Base-by-base conservation (phyloP, 352 stramenopile species). In the Pythium monospermum region DNA sequence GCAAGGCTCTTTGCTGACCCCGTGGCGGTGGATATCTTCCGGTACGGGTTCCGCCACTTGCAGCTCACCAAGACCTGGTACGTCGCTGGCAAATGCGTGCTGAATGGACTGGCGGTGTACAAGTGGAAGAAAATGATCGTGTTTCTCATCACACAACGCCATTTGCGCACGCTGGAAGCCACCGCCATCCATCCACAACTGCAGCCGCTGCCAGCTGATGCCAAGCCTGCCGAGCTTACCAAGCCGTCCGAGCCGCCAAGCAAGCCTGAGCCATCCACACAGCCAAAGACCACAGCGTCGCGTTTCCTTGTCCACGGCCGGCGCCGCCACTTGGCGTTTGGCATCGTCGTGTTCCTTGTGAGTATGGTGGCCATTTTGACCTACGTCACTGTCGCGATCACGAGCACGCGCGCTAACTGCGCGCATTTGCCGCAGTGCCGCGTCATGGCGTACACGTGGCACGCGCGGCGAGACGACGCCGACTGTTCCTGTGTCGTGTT, bases 1-100 rank as follows among this genome's bases (percentile, higher is more conserved):
- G 71, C 71, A 11, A 43, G 71, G 1, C 46, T 85, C 0, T 77
- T 76, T 35, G 71, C 67, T 31, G 61, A 85, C 31, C 71, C 74
- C 7, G 49, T 35, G 2, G 46, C 77, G 13, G 59, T 82, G 12
- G 69, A 68, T 6, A 46, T 68, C 30, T 71, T 82, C 13, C 64
- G 69, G 6, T 69, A 69, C 12, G 71, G 60, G 7, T 82, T 83
- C 47, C 60, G 61, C 21, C 71, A 73, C 23, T 23, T 85, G 25
- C 71, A 71, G 41, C 65, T 85, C 50, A 64, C 53, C 19, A 60
- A 66, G 0, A 36, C 51, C 0, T 39, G 42, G 0, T 55, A 35
- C 6, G 32, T 81, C 0, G 49, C 65, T 15, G 57, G 67, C 18
- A 80, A 78, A 21, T 66, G 47, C 2, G 60, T 42, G 8, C 61